Percentiles rank a stretch among this genome's conserved stretches.
These are phyloP conservation scores for Microsporum canis DNA, from an alignment of 2,329 filamentous ascomycete species.

Conservation along the genomic window DNA sequence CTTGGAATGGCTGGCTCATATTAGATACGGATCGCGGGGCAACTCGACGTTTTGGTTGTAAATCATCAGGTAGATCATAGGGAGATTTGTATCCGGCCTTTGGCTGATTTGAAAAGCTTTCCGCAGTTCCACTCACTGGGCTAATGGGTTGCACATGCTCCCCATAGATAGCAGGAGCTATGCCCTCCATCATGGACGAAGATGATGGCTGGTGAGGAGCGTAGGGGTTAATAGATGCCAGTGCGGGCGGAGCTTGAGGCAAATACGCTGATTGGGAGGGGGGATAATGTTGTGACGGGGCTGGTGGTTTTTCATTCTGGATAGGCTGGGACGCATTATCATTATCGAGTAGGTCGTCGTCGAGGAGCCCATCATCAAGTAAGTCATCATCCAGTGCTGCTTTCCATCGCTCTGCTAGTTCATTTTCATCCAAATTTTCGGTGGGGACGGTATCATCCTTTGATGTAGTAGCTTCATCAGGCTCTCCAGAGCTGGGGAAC, in stretches of 20 bases:
- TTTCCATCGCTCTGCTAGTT: conserved; percentile 72
- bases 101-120: conserved; percentile 64
- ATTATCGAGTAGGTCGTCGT: conserved; percentile 43
- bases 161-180: conserved; percentile 19
- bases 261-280: not conserved
- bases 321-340: conserved; percentile 33
- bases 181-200: conserved; percentile 34
- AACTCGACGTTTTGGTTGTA: conserved; percentile 45
- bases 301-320: not conserved
- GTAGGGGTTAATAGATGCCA: conserved; percentile 34
- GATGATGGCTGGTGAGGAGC: conserved; percentile 42
- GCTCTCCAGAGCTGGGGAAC: not conserved
- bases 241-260: not conserved
- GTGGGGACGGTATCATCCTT: not conserved
- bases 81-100: conserved; percentile 90
- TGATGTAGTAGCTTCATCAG: not conserved
- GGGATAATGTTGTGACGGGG: not conserved
- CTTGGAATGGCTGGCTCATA: conserved; percentile 48
- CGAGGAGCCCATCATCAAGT: conserved; percentile 52
- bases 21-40: conserved; percentile 32
- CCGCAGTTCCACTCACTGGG: not conserved
- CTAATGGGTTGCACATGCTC: not conserved
- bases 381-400: conserved; percentile 66
- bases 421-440: conserved; percentile 37
- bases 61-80: conserved; percentile 86